These are phyloP conservation scores for Mycena haematopus DNA, from an alignment of 768 basidiomycete species.

Conservation along the genomic window DNA sequence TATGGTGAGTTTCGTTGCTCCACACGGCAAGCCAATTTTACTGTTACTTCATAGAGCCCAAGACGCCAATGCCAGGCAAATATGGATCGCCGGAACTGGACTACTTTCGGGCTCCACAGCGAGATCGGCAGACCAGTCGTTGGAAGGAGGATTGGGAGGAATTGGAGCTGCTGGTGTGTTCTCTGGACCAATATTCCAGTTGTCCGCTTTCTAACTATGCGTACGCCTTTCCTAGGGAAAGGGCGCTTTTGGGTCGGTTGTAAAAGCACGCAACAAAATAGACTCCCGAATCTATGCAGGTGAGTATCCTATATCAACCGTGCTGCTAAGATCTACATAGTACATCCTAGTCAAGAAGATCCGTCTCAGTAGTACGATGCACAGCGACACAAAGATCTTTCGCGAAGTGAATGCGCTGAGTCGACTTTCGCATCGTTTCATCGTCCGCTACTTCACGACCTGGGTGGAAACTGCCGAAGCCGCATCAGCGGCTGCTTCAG, in stretches of 20 bases:
- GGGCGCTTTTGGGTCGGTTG: conserved; percentile 93
- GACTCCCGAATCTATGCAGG: conserved; percentile 87
- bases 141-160: conserved; percentile 97
- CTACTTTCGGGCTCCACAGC: conserved; percentile 56
- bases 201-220: not conserved
- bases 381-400: conserved; percentile 87
- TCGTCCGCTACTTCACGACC: conserved; percentile 91
- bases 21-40: not conserved
- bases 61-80: conserved; percentile 55
- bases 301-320: conserved; percentile 36
- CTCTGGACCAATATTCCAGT: not conserved
- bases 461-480: conserved; percentile 82
- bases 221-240: conserved; percentile 60
- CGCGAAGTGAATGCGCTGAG: conserved; percentile 92
- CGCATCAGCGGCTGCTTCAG: conserved; percentile 56
- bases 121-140: conserved; percentile 66
- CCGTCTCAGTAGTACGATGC: conserved; percentile 72
- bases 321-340: not conserved
- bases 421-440: conserved; percentile 84
- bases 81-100: conserved; percentile 71
- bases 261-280: conserved; percentile 90
- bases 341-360: conserved; percentile 83
- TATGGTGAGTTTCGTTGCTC: conserved; percentile 31
- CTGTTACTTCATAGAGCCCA: conserved; percentile 41
- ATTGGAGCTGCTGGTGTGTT: conserved; percentile 75